Evolutionary conservation across 352 stramenopile species (phyloP).

Genomic region (Phytopythium delawarense): DNA sequence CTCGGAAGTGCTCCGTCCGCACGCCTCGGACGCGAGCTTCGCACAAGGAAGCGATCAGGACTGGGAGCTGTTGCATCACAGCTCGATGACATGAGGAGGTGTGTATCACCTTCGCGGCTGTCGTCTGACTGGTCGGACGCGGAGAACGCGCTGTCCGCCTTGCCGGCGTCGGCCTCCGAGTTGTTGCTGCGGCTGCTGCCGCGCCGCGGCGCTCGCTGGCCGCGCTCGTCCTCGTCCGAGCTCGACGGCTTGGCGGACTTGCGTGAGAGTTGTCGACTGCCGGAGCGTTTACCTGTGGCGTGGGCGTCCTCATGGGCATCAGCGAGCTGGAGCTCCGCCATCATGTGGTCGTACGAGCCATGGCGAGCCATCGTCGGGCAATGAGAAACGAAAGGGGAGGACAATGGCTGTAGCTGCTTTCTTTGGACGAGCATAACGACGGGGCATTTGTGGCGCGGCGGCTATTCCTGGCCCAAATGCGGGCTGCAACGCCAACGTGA

Average conservation of each 20-base stretch:
- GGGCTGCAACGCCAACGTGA: too few relatives aligned
- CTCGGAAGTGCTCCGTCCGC: slow-evolving; percentile 11
- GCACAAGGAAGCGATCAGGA: neutral
- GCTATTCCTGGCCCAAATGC: neutral
- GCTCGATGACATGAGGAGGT: slow-evolving; percentile 8
- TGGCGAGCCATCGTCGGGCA: slow-evolving; percentile 1
- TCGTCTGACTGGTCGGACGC: neutral
- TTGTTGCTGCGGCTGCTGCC: slow-evolving; percentile 5
- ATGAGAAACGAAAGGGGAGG: neutral
- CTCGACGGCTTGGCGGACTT: neutral
- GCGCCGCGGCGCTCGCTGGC: neutral
- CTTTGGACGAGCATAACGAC: neutral
- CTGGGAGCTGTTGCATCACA: neutral
- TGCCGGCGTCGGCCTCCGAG: slow-evolving; percentile 10
- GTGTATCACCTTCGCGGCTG: neutral
- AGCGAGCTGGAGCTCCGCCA: slow-evolving; percentile 21
- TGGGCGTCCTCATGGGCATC: neutral
- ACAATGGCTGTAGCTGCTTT: neutral
- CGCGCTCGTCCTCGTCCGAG: neutral
- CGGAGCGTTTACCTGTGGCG: neutral
- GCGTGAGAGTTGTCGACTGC: too few relatives aligned
- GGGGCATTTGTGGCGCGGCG: neutral
- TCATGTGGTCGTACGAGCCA: slow-evolving; percentile 26
- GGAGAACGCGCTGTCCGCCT: slow-evolving; percentile 7
- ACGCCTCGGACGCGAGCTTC: slow-evolving; percentile 16